phyloP scores from a whole-genome alignment of 1,139 yeast species.

The Saccharomyces hybrid region DNA sequence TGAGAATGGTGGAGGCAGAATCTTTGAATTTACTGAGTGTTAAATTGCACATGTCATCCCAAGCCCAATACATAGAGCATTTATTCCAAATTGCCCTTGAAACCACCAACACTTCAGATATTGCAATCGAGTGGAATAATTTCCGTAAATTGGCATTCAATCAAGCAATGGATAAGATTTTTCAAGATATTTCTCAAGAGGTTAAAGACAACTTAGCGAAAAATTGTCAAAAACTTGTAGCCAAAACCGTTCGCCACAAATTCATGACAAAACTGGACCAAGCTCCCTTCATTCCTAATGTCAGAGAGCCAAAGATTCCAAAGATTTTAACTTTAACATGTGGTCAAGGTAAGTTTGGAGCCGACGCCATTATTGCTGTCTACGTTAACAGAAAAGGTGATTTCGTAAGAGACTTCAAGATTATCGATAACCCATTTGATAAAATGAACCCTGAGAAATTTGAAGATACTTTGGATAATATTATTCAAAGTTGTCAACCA shows the following conservation, averaged over 20 bases:
- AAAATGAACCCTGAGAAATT: constrained; percentile 43
- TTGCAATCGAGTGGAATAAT: constrained; percentile 75
- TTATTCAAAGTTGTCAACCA: constrained; percentile 51
- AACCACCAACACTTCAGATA: constrained; percentile 77
- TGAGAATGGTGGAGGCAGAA: constrained; percentile 91
- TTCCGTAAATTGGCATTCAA: constrained; percentile 63
- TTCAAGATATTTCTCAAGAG: constrained; percentile 61
- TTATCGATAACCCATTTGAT: constrained; percentile 58
- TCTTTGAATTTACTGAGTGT: constrained; percentile 47
- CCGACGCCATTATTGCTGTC: constrained; percentile 81
- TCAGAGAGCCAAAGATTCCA: constrained; percentile 77
- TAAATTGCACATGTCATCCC: constrained; percentile 38
- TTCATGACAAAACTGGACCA: constrained; percentile 74
- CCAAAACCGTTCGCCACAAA: constrained; percentile 58
- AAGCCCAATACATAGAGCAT: constrained; percentile 41
- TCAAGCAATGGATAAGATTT: constrained; percentile 59
- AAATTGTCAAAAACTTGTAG: constrained; percentile 66
- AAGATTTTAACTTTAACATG: constrained; percentile 74
- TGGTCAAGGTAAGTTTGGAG: constrained; percentile 74
- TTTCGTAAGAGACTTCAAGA: constrained; percentile 66
- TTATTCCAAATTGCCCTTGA: constrained; percentile 53
- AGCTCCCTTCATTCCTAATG: constrained; percentile 83
- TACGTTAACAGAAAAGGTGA: constrained; percentile 75
- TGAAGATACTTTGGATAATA: constrained; percentile 51
- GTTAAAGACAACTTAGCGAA: constrained; percentile 79